phyloP scores from a whole-genome alignment of 2,329 filamentous ascomycete species.

The Penicillium sp. region DNA sequence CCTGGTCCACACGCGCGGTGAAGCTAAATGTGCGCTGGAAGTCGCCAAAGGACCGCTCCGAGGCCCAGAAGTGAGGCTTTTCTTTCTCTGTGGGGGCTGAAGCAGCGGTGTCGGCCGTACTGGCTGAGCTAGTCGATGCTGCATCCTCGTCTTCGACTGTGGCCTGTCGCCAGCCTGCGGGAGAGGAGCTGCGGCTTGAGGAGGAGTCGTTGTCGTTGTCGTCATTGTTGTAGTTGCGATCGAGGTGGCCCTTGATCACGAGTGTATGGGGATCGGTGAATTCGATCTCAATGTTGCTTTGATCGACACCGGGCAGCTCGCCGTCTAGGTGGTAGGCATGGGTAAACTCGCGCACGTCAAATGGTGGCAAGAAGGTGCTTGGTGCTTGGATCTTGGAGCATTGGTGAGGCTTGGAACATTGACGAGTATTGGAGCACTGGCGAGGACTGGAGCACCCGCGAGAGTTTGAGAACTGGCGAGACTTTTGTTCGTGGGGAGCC shows the following conservation, averaged over 20 bases:
- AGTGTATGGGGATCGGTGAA: constrained; percentile 48
- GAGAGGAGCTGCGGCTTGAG: constrained; percentile 22
- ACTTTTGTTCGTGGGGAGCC: constrained; percentile 30
- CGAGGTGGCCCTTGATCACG: constrained; percentile 43
- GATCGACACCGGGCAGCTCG: constrained; percentile 46
- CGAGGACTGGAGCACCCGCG: constrained; percentile 2
- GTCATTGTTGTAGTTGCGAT: constrained; percentile 32
- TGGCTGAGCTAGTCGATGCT: constrained; percentile 6
- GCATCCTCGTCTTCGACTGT: constrained; percentile 49
- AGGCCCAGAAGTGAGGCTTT: constrained; percentile 54
- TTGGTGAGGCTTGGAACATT: constrained; percentile 11
- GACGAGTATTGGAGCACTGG: constrained; percentile 19
- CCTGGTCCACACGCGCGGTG: constrained; percentile 56
- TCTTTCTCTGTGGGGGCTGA: constrained; percentile 15
- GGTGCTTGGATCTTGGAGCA: constrained; percentile 4
- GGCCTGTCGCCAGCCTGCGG: constrained; percentile 41
- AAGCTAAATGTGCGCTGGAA: constrained; percentile 60
- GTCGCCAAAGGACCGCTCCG: constrained; percentile 57
- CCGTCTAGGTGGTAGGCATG: constrained; percentile 46
- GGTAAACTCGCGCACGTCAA: constrained; percentile 46
- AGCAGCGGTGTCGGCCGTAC: constrained; percentile 12
- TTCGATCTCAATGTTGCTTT: constrained; percentile 47
- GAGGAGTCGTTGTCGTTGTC: constrained; percentile 5
- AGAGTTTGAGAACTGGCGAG: constrained; percentile 5
- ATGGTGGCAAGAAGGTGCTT: constrained; percentile 40